Evolutionary conservation across 192 early-diverging fungal species (phyloP), one percentile per base, ranked within the genome.

Genomic region (Coemansia sp.): DNA sequence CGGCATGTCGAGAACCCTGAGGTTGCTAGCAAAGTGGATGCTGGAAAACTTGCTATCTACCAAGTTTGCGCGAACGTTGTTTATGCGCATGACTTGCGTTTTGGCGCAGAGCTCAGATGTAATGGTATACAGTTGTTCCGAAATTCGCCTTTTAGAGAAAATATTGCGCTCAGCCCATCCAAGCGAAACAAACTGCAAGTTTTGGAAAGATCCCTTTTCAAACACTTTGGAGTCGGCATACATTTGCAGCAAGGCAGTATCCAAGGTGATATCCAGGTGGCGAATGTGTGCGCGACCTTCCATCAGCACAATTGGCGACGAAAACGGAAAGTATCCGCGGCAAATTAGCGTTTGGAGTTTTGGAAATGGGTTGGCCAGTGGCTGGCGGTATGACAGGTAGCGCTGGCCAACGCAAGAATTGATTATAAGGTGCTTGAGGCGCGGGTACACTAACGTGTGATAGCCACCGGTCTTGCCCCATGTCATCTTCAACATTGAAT

Each of bases 361-460:
- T 5, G 72, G 72, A 29, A 75, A 75, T 8, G 66, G 62, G 24
- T 54, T 63, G 17, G 39, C 47, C 5, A 29, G 50, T 1, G 66
- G 52, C 55, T 68, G 35, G 58, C 47, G 49, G 5, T 15, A 14
- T 8, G 29, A 12, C n/a, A 5, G 2, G 45, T 32, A 9, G 41
- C 58, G 43, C 15, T 32, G 22, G 3, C 60, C 58, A 61, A 45
- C 54, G 41, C 59, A 29, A 11, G 1, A 32, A 0, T 37, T 50
- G 0, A 75, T 75, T 27, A 41, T 15, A n/a, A 75, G 41, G 5
- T 25, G 29, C 27, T 66, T 58, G 37, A 75, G 73, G 15, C 55
- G 58, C 12, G 73, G 73, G 25, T 75, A 75, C 6, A 70, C 35
- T 14, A 52, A 35, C 2, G 67, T 75, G n/a, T 56, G 41, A 51